Base-by-base conservation (phyloP, 257 asterid species). In the Nicotiana paniculata region DNA sequence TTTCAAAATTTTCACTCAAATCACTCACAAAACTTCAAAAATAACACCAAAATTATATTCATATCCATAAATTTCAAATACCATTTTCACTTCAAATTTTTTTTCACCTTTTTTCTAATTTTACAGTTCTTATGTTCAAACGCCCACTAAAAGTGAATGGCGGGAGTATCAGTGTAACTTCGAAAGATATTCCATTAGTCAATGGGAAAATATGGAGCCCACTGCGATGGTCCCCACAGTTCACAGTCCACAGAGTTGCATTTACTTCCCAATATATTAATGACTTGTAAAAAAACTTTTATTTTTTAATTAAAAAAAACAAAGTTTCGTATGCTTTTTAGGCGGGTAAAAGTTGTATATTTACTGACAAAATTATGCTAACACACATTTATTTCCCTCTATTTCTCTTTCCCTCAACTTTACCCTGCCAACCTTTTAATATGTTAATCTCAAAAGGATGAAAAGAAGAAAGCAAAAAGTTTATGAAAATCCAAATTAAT, bases 151-250 rank as follows among this genome's bases (percentile, higher is more conserved):
- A 33, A 33, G 6, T 5, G 8, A 37, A 37, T 1, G 43, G 0
- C 0, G 6, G 8, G 6, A 37, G 8, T 37, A 37, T 5, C 43
- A 37, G 4, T 32, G 48, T 7, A 37, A 37, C 43, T 37, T 37
- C 1, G 8, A 37, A 37, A 37, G 43, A 37, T 39, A 39, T 39
- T 39, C 48, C 48, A 2, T 87, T 68, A 84, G 93, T 90, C 90
- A 89, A 90, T 63, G 83, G 88, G 87, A 21, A 77, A 10, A 13
- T 4, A 86, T 70, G 88, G 90, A 90, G 17, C 90, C 88, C 90
- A 81, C 2, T 7, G 13, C 16, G 77, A 21, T 53, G n/a, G 21
- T 46, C 77, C 91, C 88, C 74, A 57, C 81, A 43, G 30, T 26
- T 81, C 24, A 46, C 58, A 46, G 5, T 54, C n/a, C 39, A 46